These are phyloP conservation scores for Codiaeum variegatum DNA, from an alignment of 441 rosid species.

Conservation along the genomic window DNA sequence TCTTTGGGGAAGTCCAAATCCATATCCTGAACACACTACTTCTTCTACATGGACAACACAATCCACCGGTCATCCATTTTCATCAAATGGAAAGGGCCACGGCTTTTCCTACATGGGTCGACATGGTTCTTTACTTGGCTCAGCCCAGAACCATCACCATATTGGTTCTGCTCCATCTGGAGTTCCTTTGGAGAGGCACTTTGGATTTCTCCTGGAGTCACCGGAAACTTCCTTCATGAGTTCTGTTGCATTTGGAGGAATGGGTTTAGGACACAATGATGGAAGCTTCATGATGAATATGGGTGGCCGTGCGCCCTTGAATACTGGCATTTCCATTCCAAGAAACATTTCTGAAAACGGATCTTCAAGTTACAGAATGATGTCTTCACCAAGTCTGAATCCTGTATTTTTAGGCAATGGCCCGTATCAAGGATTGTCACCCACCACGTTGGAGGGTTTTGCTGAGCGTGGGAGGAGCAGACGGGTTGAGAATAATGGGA, in stretches of 20 bases:
- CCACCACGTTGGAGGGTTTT: conserved; percentile 59
- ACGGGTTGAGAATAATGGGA: conserved; percentile 60
- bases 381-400: conserved; percentile 71
- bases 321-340: conserved; percentile 39
- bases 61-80: conserved; percentile 52
- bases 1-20: conserved; percentile 92
- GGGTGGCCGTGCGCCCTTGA: conserved; percentile 51
- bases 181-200: conserved; percentile 73
- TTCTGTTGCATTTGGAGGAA: conserved; percentile 49
- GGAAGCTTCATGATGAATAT: conserved; percentile 63
- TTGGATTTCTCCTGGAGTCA: conserved; percentile 78
- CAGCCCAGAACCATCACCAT: conserved; percentile 56
- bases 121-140: conserved; percentile 48
- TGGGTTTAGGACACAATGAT: conserved; percentile 53
- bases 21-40: conserved; percentile 51
- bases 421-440: conserved; percentile 48
- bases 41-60: conserved; percentile 70
- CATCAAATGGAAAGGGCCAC: conserved; percentile 49
- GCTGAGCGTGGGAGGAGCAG: conserved; percentile 64
- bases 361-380: conserved; percentile 66
- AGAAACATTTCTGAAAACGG: conserved; percentile 64
- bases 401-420: conserved; percentile 61
- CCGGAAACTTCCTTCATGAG: conserved; percentile 61
- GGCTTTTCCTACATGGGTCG: conserved; percentile 50
- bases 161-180: conserved; percentile 98